Conservation (phyloP, 768 basidiomycete genomes). For the Hygrocybe coccinea region DNA sequence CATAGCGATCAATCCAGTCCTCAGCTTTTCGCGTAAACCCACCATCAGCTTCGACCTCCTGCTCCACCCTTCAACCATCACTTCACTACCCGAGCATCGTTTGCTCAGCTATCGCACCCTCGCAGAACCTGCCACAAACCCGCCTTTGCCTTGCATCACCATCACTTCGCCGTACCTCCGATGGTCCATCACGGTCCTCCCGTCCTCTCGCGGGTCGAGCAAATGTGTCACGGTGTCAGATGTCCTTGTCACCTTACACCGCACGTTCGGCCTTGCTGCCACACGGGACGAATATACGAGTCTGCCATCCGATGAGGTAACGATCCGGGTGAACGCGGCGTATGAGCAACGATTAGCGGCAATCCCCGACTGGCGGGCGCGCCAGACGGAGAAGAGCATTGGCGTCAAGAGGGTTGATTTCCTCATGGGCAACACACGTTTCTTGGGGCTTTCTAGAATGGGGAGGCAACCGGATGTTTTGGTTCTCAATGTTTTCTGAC, state of each 20-base stretch:
- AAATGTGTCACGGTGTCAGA: conserved; percentile 32
- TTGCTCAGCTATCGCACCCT: conserved; percentile 16
- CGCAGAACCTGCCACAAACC: conserved; percentile 21
- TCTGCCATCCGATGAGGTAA: conserved; percentile 20
- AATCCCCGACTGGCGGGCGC: conserved; percentile 21
- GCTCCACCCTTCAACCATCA: conserved; percentile 27
- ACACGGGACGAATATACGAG: conserved; percentile 31
- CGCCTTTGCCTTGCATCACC: conserved; percentile 19
- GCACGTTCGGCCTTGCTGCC: conserved; percentile 34
- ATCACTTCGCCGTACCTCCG: conserved; percentile 18
- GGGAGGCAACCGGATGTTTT: conserved; percentile 29
- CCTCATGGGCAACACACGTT: conserved; percentile 32
- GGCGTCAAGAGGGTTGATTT: conserved; percentile 47
- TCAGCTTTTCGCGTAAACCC: conserved; percentile 37
- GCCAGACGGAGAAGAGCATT: conserved; percentile 31
- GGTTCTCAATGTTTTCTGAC: conserved; percentile 18
- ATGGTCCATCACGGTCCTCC: conserved; percentile 18
- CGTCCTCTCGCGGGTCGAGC: conserved; percentile 15
- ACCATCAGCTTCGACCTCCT: conserved; percentile 38
- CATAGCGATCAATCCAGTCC: conserved; percentile 40
- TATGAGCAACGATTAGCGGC: conserved; percentile 32
- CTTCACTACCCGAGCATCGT: conserved; percentile 11
- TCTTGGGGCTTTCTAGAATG: conserved; percentile 35
- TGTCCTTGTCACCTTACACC: conserved; percentile 39
- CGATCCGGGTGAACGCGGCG: conserved; percentile 28